Evolutionary conservation across 2,329 filamentous ascomycete species (phyloP).

Genomic region (Penicillium sp.): DNA sequence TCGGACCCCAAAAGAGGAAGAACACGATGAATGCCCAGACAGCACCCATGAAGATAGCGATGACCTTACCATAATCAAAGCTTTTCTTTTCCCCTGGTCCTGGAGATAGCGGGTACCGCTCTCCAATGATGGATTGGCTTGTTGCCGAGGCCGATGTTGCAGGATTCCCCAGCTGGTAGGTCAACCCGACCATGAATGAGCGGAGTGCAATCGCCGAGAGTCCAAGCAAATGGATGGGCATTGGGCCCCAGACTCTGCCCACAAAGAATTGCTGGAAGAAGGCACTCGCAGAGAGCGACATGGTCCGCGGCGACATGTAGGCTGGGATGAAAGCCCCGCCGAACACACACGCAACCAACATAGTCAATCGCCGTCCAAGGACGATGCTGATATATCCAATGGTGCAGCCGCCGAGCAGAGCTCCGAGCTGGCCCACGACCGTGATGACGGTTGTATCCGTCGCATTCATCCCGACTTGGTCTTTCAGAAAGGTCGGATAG

Average conservation of each 20-base stretch:
- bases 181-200: neutral
- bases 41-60: constrained; percentile 32
- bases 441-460: constrained; percentile 36
- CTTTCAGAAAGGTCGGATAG: constrained; percentile 42
- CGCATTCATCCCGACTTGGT: constrained; percentile 31
- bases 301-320: constrained; percentile 31
- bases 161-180: constrained; percentile 6
- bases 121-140: constrained; percentile 2
- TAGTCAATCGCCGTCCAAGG: constrained; percentile 36
- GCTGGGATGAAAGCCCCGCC: constrained; percentile 35
- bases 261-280: constrained; percentile 43
- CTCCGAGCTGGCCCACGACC: constrained; percentile 36
- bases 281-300: constrained; percentile 30
- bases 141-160: neutral
- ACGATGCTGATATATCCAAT: constrained; percentile 39
- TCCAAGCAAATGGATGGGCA: constrained; percentile 40
- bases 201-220: constrained; percentile 25
- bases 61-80: constrained; percentile 46
- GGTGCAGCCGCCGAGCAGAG: constrained; percentile 33
- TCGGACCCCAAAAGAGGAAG: constrained; percentile 34
- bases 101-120: constrained; percentile 17
- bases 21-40: constrained; percentile 32
- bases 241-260: constrained; percentile 37
- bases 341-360: constrained; percentile 33
- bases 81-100: constrained; percentile 29